phyloP scores from a whole-genome alignment of 305 asterid species.

The Fraxinus baroniana region DNA sequence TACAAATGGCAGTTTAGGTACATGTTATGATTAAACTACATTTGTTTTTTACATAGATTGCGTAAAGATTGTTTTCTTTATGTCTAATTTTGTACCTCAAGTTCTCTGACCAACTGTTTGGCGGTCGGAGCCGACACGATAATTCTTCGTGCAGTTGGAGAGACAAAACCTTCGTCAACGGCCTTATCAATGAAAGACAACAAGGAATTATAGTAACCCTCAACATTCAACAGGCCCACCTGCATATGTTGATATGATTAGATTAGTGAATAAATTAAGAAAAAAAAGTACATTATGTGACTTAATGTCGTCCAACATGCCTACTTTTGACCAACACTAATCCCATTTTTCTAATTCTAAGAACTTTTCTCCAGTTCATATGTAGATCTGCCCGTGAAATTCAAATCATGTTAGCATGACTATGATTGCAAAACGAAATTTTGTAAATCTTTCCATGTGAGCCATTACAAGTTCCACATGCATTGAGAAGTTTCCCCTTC shows the following conservation, averaged over 20 bases:
- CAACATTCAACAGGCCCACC: slow-evolving; percentile 94
- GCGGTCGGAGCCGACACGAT: slow-evolving; percentile 92
- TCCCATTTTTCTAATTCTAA: slow-evolving; percentile 12
- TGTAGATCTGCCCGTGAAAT: neutral
- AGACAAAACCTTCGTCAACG: slow-evolving; percentile 95
- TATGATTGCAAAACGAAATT: slow-evolving; percentile 30
- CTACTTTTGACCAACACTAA: slow-evolving; percentile 24
- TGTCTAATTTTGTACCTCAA: slow-evolving; percentile 54
- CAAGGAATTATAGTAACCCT: slow-evolving; percentile 80
- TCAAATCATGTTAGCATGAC: slow-evolving; percentile 21
- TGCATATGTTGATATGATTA: slow-evolving; percentile 34
- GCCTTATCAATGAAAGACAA: slow-evolving; percentile 78
- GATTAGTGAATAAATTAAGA: neutral
- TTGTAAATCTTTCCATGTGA: slow-evolving; percentile 46
- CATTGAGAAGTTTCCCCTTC: neutral
- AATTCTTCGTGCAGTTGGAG: slow-evolving; percentile 84
- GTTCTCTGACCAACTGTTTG: slow-evolving; percentile 73
- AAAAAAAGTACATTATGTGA: neutral
- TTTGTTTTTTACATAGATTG: neutral
- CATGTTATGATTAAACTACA: neutral
- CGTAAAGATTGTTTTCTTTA: neutral
- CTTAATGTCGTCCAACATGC: neutral
- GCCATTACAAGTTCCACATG: slow-evolving; percentile 20
- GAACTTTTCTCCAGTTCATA: slow-evolving; percentile 22
- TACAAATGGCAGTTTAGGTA: neutral